Evolutionary conservation across 805 yeast genomes (phyloP).

Genomic region (Saccharomycopsis javanensis): DNA sequence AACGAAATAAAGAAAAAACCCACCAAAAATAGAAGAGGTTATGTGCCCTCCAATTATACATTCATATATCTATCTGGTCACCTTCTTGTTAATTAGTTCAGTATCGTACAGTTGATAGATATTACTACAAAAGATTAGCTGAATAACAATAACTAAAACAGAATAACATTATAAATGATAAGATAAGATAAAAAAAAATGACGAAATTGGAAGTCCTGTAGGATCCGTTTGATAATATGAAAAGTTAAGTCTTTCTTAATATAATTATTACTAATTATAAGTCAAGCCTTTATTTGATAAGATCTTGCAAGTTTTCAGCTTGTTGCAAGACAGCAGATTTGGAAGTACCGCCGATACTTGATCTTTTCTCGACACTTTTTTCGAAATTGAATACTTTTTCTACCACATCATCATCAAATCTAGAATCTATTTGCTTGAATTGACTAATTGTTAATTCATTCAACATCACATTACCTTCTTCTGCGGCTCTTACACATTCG

Average conservation of each 20-base stretch:
- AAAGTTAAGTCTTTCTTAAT: too few species aligned
- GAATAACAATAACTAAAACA: background rate
- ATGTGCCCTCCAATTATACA: too few species aligned
- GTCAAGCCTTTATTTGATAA: background rate
- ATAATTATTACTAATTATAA: too few species aligned
- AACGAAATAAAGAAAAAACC: too few species aligned
- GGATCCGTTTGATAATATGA: too few species aligned
- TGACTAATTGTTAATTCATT: slow-evolving; percentile 74
- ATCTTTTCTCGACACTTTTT: slow-evolving; percentile 89
- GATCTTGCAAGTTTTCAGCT: slow-evolving; percentile 30
- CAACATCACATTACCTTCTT: slow-evolving; percentile 61
- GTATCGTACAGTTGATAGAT: background rate
- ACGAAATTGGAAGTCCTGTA: too few species aligned
- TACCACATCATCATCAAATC: slow-evolving; percentile 74
- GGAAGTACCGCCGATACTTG: slow-evolving; percentile 96
- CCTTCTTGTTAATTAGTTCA: too few species aligned
- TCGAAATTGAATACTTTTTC: slow-evolving; percentile 81
- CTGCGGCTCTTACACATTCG: slow-evolving; percentile 90
- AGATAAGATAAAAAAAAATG: too few species aligned
- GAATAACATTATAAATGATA: too few species aligned
- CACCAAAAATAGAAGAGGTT: too few species aligned
- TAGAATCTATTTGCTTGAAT: slow-evolving; percentile 64
- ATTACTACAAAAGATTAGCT: background rate
- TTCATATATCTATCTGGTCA: too few species aligned
- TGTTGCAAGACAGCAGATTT: slow-evolving; percentile 80